A percentile compares a stretch with the other conserved stretches of the same genome.
phyloP scores from a whole-genome alignment of 768 basidiomycete species.

The Macrolepiota fuliginosa region DNA sequence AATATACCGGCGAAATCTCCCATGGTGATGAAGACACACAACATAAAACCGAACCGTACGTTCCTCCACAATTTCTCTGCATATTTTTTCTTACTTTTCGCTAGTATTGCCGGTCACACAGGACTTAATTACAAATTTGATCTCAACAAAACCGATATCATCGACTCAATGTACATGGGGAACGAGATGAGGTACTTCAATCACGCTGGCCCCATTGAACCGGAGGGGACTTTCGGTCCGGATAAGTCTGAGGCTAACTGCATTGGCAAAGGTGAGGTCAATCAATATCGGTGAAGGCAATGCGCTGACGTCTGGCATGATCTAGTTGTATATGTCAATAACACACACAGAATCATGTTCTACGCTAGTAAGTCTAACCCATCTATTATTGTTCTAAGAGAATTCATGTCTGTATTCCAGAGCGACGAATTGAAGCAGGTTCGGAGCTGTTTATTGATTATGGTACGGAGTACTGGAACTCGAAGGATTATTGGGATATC shows the following conservation, averaged over 20 bases:
- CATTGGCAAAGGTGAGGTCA: neutral
- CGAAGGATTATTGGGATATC: neutral
- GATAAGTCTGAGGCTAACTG: conserved; percentile 21
- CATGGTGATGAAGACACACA: conserved; percentile 37
- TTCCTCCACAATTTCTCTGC: neutral
- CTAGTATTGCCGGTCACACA: conserved; percentile 40
- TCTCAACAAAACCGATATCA: conserved; percentile 39
- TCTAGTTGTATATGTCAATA: conserved; percentile 11
- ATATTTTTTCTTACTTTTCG: conserved; percentile 25
- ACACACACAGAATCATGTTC: conserved; percentile 23
- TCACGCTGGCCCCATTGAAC: conserved; percentile 33
- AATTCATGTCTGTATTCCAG: conserved; percentile 25
- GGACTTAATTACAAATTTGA: conserved; percentile 62
- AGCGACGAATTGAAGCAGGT: conserved; percentile 33
- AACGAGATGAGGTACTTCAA: conserved; percentile 72
- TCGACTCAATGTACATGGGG: conserved; percentile 58
- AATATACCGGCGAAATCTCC: conserved; percentile 49
- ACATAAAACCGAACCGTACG: conserved; percentile 51
- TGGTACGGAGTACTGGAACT: conserved; percentile 26
- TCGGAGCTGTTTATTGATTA: conserved; percentile 60
- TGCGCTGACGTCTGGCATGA: neutral
- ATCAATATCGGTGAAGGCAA: neutral
- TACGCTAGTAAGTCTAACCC: conserved; percentile 43
- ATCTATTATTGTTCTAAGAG: neutral
- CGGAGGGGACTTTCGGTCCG: conserved; percentile 38